A percentile compares a stretch with the other conserved stretches of the same genome.
Evolutionary conservation across 2,329 filamentous ascomycete genomes (phyloP).

Genomic region (Beauveria asiatica): DNA sequence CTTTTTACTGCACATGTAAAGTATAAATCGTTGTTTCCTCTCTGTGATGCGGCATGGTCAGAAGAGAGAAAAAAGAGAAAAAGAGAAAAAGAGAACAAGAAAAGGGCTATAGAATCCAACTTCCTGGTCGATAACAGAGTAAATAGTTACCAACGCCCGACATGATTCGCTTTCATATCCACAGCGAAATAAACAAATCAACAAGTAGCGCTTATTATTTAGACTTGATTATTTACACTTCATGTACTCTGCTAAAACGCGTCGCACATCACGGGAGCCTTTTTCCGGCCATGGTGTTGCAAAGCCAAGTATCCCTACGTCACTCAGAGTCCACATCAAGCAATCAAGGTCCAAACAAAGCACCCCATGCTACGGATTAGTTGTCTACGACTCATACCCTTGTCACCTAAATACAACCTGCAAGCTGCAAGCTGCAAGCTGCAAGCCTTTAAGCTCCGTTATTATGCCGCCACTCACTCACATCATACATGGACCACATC

Average conservation of each 20-base stretch:
- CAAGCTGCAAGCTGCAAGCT: too few species aligned
- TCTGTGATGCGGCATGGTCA: neutral
- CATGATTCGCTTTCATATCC: conserved; percentile 1
- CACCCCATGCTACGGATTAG: too few species aligned
- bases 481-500: neutral
- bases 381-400: neutral
- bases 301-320: too few species aligned
- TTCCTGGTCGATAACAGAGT: neutral
- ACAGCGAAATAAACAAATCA: neutral
- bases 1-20: neutral
- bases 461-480: neutral
- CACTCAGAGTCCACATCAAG: too few species aligned
- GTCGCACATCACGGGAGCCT: too few species aligned
- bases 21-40: neutral
- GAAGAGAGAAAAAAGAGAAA: neutral
- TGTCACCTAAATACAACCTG: too few species aligned
- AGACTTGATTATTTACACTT: too few species aligned
- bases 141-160: neutral
- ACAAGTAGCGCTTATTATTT: too few species aligned
- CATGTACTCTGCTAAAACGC: too few species aligned
- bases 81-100: too few species aligned
- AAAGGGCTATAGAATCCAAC: neutral
- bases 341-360: too few species aligned
- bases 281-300: too few species aligned
- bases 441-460: neutral